These are phyloP conservation scores for Ophiosphaerella narmari DNA, from an alignment of 2,329 filamentous ascomycete species.

Conservation along the genomic window DNA sequence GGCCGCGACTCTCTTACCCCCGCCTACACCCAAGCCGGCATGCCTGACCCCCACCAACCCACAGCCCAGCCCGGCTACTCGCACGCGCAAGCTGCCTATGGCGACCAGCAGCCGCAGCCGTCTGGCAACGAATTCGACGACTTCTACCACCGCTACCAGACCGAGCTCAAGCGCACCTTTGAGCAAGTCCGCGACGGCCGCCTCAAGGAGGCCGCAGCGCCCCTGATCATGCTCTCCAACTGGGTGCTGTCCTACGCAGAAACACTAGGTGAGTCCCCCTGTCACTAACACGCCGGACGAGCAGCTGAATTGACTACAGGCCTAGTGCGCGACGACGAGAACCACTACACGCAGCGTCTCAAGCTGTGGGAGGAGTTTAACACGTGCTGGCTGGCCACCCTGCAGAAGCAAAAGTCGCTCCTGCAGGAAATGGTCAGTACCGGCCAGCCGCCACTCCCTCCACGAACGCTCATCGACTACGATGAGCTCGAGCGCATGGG, in stretches of 20 bases:
- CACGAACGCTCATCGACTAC: conserved; percentile 68
- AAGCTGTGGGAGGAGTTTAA: conserved; percentile 95
- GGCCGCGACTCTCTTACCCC: conserved; percentile 56
- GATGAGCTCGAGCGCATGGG: conserved; percentile 78
- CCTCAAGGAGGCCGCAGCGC: conserved; percentile 62
- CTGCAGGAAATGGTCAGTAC: conserved; percentile 63
- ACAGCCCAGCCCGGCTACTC: conserved; percentile 46
- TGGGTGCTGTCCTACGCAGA: conserved; percentile 70
- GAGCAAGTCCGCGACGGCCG: conserved; percentile 68
- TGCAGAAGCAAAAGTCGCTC: conserved; percentile 83
- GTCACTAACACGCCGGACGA: conserved; percentile 28
- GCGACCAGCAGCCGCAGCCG: conserved; percentile 30
- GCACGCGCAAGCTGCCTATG: conserved; percentile 40
- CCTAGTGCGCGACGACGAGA: conserved; percentile 80
- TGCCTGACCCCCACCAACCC: conserved; percentile 56
- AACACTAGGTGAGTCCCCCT: conserved; percentile 63
- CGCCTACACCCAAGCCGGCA: conserved; percentile 55
- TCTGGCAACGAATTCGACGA: conserved; percentile 64
- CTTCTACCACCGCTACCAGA: conserved; percentile 68
- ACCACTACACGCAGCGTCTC: conserved; percentile 74
- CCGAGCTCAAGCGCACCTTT: conserved; percentile 66
- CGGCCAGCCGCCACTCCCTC: conserved; percentile 60
- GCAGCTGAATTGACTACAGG: conserved; percentile 63
- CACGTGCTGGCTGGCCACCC: conserved; percentile 81
- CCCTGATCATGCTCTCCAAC: conserved; percentile 65